A percentile compares a stretch with the other conserved stretches of the same genome.
phyloP scores from a whole-genome alignment of 768 basidiomycete species.

The Naganishia vaughanmartiniae region DNA sequence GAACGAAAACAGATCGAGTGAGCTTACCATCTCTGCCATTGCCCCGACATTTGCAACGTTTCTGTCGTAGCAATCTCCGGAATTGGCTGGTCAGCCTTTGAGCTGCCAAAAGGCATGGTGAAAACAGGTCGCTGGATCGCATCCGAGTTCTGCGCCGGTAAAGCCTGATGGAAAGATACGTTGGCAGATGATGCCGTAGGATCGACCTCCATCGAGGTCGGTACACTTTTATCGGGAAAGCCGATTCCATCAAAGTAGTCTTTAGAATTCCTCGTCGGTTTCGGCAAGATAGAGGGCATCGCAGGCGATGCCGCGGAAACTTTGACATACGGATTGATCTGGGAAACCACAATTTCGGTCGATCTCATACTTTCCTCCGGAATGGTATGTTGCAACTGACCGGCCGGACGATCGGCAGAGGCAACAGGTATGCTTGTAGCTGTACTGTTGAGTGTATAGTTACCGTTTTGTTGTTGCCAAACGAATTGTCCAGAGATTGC shows the following conservation, averaged over 20 bases:
- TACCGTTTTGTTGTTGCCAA: slow-evolving; percentile 10
- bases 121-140: slow-evolving; percentile 31
- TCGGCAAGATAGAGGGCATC: not conserved
- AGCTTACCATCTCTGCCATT: slow-evolving; percentile 28
- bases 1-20: not conserved
- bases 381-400: not conserved
- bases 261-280: slow-evolving; percentile 22
- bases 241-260: slow-evolving; percentile 23
- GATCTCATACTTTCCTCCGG: slow-evolving; percentile 3
- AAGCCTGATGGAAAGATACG: not conserved
- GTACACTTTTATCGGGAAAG: slow-evolving; percentile 19
- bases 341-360: not conserved
- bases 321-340: slow-evolving; percentile 19
- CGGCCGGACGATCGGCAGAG: not conserved
- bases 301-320: slow-evolving; percentile 4
- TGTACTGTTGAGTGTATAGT: not conserved
- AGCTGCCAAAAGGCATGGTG: slow-evolving; percentile 17
- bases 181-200: not conserved
- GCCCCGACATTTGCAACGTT: slow-evolving; percentile 31
- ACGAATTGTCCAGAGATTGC: slow-evolving; percentile 7
- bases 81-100: not conserved
- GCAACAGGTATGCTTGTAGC: not conserved
- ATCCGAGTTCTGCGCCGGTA: slow-evolving; percentile 15
- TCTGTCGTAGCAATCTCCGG: not conserved
- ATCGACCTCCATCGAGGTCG: not conserved